Conservation (phyloP, 495 filamentous ascomycete genomes). For the Penicillium cinerascens region DNA sequence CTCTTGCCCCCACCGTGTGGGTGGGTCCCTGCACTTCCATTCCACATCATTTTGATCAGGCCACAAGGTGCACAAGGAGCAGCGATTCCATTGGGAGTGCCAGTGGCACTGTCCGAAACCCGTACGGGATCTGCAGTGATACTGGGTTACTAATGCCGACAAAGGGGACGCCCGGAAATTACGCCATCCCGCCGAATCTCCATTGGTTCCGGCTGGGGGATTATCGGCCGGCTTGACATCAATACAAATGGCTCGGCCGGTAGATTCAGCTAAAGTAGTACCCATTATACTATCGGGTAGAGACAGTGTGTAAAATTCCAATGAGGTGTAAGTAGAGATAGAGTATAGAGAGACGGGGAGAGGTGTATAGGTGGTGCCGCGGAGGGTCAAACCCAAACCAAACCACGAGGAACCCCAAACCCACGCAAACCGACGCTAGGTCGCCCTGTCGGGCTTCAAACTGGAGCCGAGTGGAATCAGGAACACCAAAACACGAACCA, state of each 20-base stretch:
- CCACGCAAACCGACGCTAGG: not conserved
- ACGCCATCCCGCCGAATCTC: conserved; percentile 29
- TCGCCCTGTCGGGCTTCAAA: not conserved
- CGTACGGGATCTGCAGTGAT: not conserved
- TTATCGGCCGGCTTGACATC: conserved; percentile 27
- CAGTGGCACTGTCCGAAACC: not conserved
- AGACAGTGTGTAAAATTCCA: not conserved
- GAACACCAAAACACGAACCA: conserved; percentile 31
- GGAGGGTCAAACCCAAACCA: not conserved
- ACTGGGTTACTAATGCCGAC: not conserved
- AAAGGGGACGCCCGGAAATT: conserved; percentile 8
- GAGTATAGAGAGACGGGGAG: not conserved
- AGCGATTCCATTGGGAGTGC: not conserved
- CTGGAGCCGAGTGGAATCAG: conserved; percentile 13
- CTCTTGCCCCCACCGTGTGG: conserved; percentile 1
- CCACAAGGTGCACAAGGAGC: not conserved
- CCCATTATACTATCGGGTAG: not conserved
- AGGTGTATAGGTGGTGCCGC: not conserved
- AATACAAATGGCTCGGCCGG: conserved; percentile 28
- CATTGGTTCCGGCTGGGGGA: conserved; percentile 28
- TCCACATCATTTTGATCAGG: not conserved
- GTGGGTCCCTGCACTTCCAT: not conserved
- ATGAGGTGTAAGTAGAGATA: not conserved
- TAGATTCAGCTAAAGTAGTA: conserved; percentile 4
- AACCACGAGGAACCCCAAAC: not conserved